Evolutionary conservation across 2,329 filamentous ascomycete species (phyloP).

Genomic region (Aspergillus alliaceus): DNA sequence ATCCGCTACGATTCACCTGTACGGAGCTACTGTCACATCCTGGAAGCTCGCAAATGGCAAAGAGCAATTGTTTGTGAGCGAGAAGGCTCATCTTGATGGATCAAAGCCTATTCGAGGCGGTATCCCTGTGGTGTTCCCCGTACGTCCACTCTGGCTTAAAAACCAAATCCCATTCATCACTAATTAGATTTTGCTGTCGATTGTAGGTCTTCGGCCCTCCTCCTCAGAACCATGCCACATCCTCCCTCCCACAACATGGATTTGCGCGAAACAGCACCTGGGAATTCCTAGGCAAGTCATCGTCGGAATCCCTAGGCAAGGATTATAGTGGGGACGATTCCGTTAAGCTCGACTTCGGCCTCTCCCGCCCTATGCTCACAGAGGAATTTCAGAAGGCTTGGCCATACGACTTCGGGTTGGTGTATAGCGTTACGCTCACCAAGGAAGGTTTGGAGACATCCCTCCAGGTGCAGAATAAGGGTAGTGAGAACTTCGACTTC

Average conservation of each 20-base stretch:
- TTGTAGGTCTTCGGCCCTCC: conserved; percentile 77
- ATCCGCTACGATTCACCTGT: conserved; percentile 80
- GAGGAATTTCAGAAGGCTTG: conserved; percentile 70
- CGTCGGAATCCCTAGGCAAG: conserved; percentile 60
- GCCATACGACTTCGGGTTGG: conserved; percentile 83
- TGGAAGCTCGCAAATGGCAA: conserved; percentile 81
- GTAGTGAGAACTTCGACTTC: conserved; percentile 79
- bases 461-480: conserved; percentile 86
- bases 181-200: neutral
- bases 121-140: conserved; percentile 89
- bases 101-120: conserved; percentile 87
- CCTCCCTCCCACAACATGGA: conserved; percentile 83
- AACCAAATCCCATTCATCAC: neutral
- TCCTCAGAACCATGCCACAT: conserved; percentile 73
- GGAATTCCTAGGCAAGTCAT: conserved; percentile 85
- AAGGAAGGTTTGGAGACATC: conserved; percentile 74
- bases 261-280: conserved; percentile 87
- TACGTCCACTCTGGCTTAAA: conserved; percentile 48
- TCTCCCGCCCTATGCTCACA: conserved; percentile 71
- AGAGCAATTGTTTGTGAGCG: conserved; percentile 85
- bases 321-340: conserved; percentile 57
- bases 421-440: conserved; percentile 88
- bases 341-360: conserved; percentile 94
- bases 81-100: conserved; percentile 78
- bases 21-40: conserved; percentile 86